Percentiles rank a stretch among this genome's conserved stretches.
Evolutionary conservation across 768 basidiomycete genomes (phyloP).

Genomic region (Auricularia auricula-judae): DNA sequence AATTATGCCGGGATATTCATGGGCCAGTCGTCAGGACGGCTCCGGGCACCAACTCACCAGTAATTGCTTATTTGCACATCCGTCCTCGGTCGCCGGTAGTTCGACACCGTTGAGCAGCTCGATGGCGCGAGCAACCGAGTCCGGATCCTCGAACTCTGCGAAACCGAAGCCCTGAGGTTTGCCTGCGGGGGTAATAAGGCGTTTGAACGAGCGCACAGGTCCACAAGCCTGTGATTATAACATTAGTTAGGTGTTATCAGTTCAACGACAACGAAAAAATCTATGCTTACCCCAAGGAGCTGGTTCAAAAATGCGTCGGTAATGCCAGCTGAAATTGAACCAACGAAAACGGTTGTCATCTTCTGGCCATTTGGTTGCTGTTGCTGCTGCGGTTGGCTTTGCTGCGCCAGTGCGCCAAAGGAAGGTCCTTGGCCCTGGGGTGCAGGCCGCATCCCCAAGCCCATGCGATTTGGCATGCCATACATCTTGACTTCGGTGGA

Average conservation of each 20-base stretch:
- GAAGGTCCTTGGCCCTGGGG: conserved; percentile 41
- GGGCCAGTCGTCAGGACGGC: neutral
- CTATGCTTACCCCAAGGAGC: conserved; percentile 52
- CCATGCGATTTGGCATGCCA: conserved; percentile 60
- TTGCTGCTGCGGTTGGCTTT: conserved; percentile 54
- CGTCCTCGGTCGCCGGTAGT: conserved; percentile 50
- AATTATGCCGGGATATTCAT: neutral
- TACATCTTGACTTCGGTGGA: conserved; percentile 33
- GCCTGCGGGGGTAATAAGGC: conserved; percentile 83
- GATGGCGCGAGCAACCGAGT: conserved; percentile 73
- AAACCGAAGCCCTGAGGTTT: conserved; percentile 97
- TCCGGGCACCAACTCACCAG: conserved; percentile 43
- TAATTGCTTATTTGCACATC: conserved; percentile 50
- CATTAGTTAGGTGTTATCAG: neutral
- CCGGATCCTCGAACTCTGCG: conserved; percentile 90
- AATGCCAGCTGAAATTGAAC: conserved; percentile 89
- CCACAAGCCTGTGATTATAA: conserved; percentile 64
- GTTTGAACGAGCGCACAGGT: conserved; percentile 79
- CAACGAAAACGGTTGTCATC: conserved; percentile 75
- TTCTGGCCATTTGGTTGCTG: conserved; percentile 60
- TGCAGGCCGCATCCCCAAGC: conserved; percentile 82
- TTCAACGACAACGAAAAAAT: neutral
- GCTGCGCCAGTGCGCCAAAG: conserved; percentile 81
- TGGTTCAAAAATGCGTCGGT: conserved; percentile 71
- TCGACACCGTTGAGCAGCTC: conserved; percentile 51